A percentile compares a stretch with the other conserved stretches of the same genome.
Conservation (phyloP, 2,329 filamentous ascomycete genomes). For the Cordyceps sp. region DNA sequence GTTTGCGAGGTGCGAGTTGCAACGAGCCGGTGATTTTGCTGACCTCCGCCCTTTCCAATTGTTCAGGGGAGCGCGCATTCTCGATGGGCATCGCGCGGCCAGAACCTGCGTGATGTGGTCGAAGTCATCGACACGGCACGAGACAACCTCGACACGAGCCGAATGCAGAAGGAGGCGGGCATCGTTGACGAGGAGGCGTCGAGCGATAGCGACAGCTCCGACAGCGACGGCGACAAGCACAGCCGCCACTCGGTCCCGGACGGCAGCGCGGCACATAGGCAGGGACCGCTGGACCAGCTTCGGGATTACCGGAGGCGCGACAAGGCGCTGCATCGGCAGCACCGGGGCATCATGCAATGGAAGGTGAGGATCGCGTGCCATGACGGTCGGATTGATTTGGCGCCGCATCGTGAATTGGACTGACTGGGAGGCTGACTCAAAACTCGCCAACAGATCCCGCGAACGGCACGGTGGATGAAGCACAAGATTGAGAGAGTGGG, state of each 20-base stretch:
- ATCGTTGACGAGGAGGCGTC: slow-evolving; percentile 16
- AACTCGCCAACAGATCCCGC: slow-evolving; percentile 17
- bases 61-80: slow-evolving; percentile 18
- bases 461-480: slow-evolving; percentile 31
- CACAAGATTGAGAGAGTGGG: slow-evolving; percentile 39
- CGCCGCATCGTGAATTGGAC: slow-evolving; percentile 1
- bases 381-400: neutral
- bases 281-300: slow-evolving; percentile 30
- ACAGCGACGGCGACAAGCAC: slow-evolving; percentile 17
- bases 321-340: slow-evolving; percentile 44
- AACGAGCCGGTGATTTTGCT: neutral
- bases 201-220: slow-evolving; percentile 12
- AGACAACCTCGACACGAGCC: slow-evolving; percentile 15
- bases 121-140: slow-evolving; percentile 30
- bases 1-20: neutral
- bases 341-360: slow-evolving; percentile 63
- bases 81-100: slow-evolving; percentile 16
- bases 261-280: slow-evolving; percentile 20
- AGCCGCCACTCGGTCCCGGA: slow-evolving; percentile 11
- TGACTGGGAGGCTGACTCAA: neutral
- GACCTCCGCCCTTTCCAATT: too few species aligned
- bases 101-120: slow-evolving; percentile 18
- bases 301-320: slow-evolving; percentile 43
- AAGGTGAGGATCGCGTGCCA: slow-evolving; percentile 17
- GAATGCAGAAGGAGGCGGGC: slow-evolving; percentile 17